Base-by-base conservation (phyloP, 2,329 filamentous ascomycete species). In the Mollisia scopiformis region DNA sequence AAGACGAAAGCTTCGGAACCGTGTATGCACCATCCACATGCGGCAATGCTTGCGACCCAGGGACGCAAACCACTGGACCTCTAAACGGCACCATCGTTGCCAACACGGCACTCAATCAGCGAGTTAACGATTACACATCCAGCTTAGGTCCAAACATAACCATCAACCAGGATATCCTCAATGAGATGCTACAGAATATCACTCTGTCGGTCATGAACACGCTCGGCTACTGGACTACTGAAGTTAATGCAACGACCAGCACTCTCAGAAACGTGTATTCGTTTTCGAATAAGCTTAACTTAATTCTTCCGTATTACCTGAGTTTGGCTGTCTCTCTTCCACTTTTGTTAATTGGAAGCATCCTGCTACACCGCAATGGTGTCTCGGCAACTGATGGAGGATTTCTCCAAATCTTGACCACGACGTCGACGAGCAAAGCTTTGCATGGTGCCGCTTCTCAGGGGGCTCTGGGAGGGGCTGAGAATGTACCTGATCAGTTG, bases 161-260 rank as follows among this genome's bases (percentile, higher is more conserved):
- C 11, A 55, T 62, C 21, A 62, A 33, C 13, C 51, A 53, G 27
- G 60, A 56, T 27, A 35, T 46, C 2, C 51, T 62, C 21, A 62
- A 62, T 16, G 35, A 57, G n/a, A 27, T 52, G 16, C 52, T 62
- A 8, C 21, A 43, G 7, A 62, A 62, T 37, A 28, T 62, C 14
- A 62, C 60, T 4, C n/a, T 61, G 10, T 57, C 59, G 3, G 21
- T 33, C 7, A 59, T 59, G 10, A 27, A 25, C 13, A 25, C n/a
- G 6, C 30, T 59, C n/a, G 51, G 27, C 10, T 25, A 31, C 25
- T 59, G 60, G 60, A 53, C 55, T 8, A 59, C 43, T 7, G 33
- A 21, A 1, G 37, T 47, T 4, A 59, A 31, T 23, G 47, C 43
- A 19, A 58, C 46, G 16, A 25, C 16, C 21, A 23, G n/a, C 3